Percentiles rank a stretch among this genome's conserved stretches.
phyloP scores from a whole-genome alignment of 23 red algal genomes.

The Agarophyton chilense region DNA sequence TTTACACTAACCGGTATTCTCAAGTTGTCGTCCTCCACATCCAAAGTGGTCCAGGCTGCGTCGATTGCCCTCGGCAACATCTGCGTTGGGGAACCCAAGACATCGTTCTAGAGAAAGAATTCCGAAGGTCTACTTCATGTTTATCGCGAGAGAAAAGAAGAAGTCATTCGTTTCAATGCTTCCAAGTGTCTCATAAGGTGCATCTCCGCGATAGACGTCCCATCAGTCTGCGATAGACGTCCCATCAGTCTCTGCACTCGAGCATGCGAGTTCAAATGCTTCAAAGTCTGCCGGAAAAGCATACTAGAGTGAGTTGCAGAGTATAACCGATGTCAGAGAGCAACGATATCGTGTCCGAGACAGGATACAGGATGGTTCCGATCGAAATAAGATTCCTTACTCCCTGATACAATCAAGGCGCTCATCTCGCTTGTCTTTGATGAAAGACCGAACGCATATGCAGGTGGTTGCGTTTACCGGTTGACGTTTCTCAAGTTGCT shows the following conservation, averaged over 20 bases:
- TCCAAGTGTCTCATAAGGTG: slow-evolving; percentile 38
- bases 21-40: slow-evolving; percentile 20
- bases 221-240: too few species aligned
- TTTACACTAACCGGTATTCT: slow-evolving; percentile 31
- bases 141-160: slow-evolving; percentile 58
- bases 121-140: slow-evolving; percentile 42
- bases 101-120: slow-evolving; percentile 27
- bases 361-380: background rate
- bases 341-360: background rate
- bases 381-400: background rate
- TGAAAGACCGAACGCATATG: slow-evolving; percentile 43
- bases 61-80: slow-evolving; percentile 57
- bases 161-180: slow-evolving; percentile 71
- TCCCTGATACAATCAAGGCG: background rate
- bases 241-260: slow-evolving; percentile 25
- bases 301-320: background rate
- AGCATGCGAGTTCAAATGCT: background rate
- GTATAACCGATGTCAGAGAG: background rate
- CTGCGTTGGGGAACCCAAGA: slow-evolving; percentile 56
- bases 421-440: slow-evolving; percentile 24
- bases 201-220: slow-evolving; percentile 43
- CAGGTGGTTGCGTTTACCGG: slow-evolving; percentile 63
- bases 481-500: slow-evolving; percentile 62
- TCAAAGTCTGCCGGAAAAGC: background rate
- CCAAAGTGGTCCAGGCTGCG: slow-evolving; percentile 32